These are phyloP conservation scores for Andrographis paniculata DNA, from an alignment of 305 asterid genomes.

Conservation along the genomic window DNA sequence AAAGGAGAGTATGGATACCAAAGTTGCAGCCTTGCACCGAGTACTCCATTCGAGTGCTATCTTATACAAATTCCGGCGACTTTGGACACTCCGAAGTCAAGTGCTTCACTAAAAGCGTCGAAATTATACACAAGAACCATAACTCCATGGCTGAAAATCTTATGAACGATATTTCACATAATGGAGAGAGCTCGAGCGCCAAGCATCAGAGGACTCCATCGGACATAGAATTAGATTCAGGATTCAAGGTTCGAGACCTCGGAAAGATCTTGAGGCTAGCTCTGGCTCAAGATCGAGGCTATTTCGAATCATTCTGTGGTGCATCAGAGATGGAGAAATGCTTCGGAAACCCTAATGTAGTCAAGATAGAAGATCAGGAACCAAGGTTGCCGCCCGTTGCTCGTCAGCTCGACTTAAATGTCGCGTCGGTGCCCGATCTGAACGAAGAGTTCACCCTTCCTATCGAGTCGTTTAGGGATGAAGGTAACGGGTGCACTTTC, in stretches of 20 bases:
- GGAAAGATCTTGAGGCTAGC: constrained; percentile 70
- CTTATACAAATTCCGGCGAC: constrained; percentile 58
- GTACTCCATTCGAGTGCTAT: constrained; percentile 68
- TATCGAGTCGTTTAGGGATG: constrained; percentile 60
- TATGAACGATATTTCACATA: constrained; percentile 36
- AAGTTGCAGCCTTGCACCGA: constrained; percentile 89
- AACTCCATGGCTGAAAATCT: constrained; percentile 26
- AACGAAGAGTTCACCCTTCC: constrained; percentile 79
- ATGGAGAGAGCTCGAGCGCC: constrained; percentile 40
- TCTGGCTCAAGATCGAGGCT: constrained; percentile 65
- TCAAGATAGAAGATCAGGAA: constrained; percentile 43
- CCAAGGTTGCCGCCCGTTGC: constrained; percentile 46
- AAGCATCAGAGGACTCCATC: constrained; percentile 23
- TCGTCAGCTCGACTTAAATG: constrained; percentile 77
- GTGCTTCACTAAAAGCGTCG: constrained; percentile 84
- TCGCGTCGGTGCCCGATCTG: constrained; percentile 82
- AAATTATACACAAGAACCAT: constrained; percentile 45
- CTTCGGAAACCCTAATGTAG: constrained; percentile 38
- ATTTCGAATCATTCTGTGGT: constrained; percentile 46
- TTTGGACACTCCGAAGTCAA: constrained; percentile 91
- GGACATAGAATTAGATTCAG: constrained; percentile 67
- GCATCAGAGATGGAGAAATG: constrained; percentile 32
- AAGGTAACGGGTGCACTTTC: constrained; percentile 43
- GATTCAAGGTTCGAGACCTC: constrained; percentile 87
- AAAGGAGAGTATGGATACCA: constrained; percentile 73